Evolutionary conservation across 352 stramenopile genomes (phyloP), one percentile per base, ranked within the genome.

Genomic region (Phytopythium cucurbitacearum): DNA sequence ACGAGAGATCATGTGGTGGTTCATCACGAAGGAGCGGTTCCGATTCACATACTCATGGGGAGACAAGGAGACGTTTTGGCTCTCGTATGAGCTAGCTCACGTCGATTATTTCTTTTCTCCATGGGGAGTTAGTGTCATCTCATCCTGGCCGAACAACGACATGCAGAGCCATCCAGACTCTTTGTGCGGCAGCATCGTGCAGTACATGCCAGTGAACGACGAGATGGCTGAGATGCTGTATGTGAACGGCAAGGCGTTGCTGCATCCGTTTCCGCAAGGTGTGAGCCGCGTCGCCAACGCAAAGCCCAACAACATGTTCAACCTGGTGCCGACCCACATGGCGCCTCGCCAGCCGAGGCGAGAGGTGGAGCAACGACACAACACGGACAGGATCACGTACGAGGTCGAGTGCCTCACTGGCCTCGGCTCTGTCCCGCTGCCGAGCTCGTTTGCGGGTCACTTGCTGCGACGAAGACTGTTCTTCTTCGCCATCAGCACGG

Each of bases 301-400:
- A 1, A 9, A 15, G 0, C 28, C 39, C 8, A 75, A 75, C 41
- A 35, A 52, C 15, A 11, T 71, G 40, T 74, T 60, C 58, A 74
- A 77, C 32, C 9, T 45, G 0, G 62, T 66, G 5, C 73, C 69
- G 38, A 73, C 56, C 0, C 66, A 83, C 55, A 42, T 87, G 28
- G 65, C 56, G 16, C 76, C 73, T 3, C 61, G 61, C 8, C 51
- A 67, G 50, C 52, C 13, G 1, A 58, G 60, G 3, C 45, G 7
- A 16, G 7, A 55, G 37, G 1, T 43, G 40, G 50, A 51, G 21
- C 21, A 28, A 28, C 21, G 21, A 28, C 21, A 28, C 21, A 28
- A 28, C 21, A 28, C 21, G 21, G 21, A 28, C 21, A 28, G 21
- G 21, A 2, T 28, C 21, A 28, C 21, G 21, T 28, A 28, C 21